Percentiles rank a stretch among this genome's conserved stretches.
Evolutionary conservation across 179 eudicot genomes (phyloP).

Genomic region (Gypsophila paniculata): DNA sequence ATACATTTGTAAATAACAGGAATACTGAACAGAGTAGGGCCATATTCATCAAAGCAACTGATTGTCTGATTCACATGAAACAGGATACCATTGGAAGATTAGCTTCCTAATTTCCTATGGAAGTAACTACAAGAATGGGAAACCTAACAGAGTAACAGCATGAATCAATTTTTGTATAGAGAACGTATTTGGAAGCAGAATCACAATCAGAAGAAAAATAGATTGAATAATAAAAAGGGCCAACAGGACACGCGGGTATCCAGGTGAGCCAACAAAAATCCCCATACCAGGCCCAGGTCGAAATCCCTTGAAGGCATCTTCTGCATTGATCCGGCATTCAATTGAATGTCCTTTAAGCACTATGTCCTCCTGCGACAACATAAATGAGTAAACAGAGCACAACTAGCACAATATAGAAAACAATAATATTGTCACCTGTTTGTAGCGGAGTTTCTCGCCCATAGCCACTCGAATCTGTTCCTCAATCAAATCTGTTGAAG

Average conservation of each 20-base stretch:
- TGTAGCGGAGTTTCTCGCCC: slow-evolving; percentile 86
- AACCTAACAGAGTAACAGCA: not conserved
- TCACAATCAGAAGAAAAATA: not conserved
- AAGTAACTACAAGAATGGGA: too few relatives aligned
- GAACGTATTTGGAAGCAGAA: not conserved
- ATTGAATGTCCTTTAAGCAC: slow-evolving; percentile 93
- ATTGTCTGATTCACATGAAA: too few relatives aligned
- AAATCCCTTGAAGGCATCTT: slow-evolving; percentile 97
- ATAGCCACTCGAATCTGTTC: slow-evolving; percentile 93
- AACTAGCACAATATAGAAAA: not conserved
- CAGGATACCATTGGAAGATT: too few relatives aligned
- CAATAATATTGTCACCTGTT: slow-evolving; percentile 50
- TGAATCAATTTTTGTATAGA: not conserved
- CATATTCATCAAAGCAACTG: not conserved
- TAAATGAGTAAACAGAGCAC: slow-evolving; percentile 3
- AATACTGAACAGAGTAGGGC: not conserved
- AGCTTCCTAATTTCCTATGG: too few relatives aligned
- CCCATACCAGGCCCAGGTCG: slow-evolving; percentile 92
- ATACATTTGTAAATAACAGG: not conserved
- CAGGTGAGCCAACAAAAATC: slow-evolving; percentile 7
- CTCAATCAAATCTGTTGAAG: slow-evolving; percentile 90
- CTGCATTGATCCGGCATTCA: slow-evolving; percentile 98
- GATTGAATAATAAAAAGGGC: not conserved
- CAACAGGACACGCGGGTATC: not conserved
- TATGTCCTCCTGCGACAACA: slow-evolving; percentile 69